Conservation (phyloP, 2,329 filamentous ascomycete species). For the Scolecobasidium constrictum region DNA sequence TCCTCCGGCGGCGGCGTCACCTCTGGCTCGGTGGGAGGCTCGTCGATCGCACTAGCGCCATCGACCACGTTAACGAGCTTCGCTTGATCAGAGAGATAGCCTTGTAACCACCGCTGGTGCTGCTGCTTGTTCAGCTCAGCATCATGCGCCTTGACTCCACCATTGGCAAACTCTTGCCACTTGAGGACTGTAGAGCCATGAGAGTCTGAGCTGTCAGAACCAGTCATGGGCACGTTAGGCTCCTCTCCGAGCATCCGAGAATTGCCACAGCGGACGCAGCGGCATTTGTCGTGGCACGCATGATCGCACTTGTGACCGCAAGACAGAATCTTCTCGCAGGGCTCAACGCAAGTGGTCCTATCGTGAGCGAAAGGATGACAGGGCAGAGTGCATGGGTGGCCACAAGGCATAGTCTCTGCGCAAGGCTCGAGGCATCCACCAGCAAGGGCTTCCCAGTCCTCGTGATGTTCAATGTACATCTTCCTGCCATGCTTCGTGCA, state of each 20-base stretch:
- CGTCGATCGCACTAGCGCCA: no score
- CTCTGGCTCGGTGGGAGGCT: no score
- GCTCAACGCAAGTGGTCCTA: not conserved
- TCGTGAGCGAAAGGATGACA: slow-evolving; percentile 11
- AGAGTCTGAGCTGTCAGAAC: not conserved
- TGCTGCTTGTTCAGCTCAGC: not conserved
- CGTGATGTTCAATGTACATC: slow-evolving; percentile 37
- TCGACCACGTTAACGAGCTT: no score
- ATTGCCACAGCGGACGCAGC: not conserved
- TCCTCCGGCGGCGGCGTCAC: no score
- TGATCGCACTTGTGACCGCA: slow-evolving; percentile 4
- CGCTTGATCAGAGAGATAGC: no score
- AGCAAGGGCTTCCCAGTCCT: slow-evolving; percentile 4
- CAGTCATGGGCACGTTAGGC: not conserved
- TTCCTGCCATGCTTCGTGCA: slow-evolving; percentile 49
- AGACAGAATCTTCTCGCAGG: slow-evolving; percentile 1
- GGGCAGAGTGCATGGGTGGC: slow-evolving; percentile 7
- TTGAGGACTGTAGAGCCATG: not conserved
- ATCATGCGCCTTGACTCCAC: not conserved
- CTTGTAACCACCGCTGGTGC: no score
- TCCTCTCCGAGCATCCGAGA: not conserved
- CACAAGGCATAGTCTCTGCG: slow-evolving; percentile 3
- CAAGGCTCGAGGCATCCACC: slow-evolving; percentile 9
- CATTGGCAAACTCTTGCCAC: not conserved
- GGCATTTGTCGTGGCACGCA: not conserved